Conservation (phyloP, 1,284 basidiomycete species). For the Prillingera fragicola region DNA sequence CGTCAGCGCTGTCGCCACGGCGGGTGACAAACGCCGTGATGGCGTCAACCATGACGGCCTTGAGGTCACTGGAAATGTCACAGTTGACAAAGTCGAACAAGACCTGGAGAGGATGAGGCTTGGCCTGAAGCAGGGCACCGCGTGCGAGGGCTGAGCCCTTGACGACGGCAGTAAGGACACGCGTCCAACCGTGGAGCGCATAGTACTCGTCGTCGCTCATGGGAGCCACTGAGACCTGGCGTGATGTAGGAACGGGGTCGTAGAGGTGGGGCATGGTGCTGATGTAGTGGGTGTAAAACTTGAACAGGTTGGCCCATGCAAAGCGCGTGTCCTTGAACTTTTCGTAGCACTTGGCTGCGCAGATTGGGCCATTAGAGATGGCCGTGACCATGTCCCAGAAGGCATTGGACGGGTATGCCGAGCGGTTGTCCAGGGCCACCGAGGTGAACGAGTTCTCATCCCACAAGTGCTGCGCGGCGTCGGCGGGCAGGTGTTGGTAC, state of each 20-base stretch:
- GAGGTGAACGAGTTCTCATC: constrained; percentile 68
- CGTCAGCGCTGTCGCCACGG: constrained; percentile 59
- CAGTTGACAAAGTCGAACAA: constrained; percentile 73
- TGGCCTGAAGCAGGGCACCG: constrained; percentile 57
- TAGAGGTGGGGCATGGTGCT: constrained; percentile 38
- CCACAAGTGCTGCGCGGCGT: constrained; percentile 79
- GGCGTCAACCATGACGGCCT: constrained; percentile 77
- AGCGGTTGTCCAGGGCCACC: constrained; percentile 73
- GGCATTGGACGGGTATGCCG: constrained; percentile 66
- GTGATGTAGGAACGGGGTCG: constrained; percentile 33
- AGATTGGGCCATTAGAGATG: constrained; percentile 74
- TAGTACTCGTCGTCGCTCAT: constrained; percentile 34
- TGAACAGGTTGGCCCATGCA: constrained; percentile 32
- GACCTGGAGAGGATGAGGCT: constrained; percentile 71
- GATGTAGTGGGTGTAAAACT: constrained; percentile 40
- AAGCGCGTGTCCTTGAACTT: constrained; percentile 37
- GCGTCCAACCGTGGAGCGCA: constrained; percentile 35
- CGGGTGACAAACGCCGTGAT: constrained; percentile 78
- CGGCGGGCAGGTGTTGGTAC: constrained; percentile 66
- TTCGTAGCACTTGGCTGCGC: constrained; percentile 53
- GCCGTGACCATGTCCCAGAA: constrained; percentile 83
- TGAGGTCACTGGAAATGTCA: constrained; percentile 78
- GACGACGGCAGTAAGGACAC: constrained; percentile 71
- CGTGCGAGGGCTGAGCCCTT: constrained; percentile 56
- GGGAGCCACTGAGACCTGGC: constrained; percentile 22